Evolutionary conservation across 441 rosid species (phyloP), one percentile per base, ranked within the genome.

Genomic region (Erodium moschatum): DNA sequence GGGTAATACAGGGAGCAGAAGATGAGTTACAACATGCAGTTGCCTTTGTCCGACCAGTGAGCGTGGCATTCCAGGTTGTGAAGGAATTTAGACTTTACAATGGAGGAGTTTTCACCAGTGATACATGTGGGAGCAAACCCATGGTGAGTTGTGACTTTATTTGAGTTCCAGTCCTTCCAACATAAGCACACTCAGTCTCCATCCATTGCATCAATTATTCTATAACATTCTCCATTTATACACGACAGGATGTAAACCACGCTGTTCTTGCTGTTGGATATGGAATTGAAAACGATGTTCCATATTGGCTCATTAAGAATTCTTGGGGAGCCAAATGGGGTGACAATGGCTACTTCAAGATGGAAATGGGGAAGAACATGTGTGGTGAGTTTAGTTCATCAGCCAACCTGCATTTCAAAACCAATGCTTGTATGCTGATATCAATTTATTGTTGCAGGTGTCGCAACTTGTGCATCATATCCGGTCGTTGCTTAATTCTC

Each of bases 241-340:
- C 77, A 31, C 67, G 67, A 73, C 84, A 91, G 96, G 98, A 93
- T 69, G 95, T 91, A 83, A 93, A 93, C 86, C 96, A 89, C 21
- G 91, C 97, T 0, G 97, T 93, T 72, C 77, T 93, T 71, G 97
- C 97, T 9, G 95, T 93, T 67, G 97, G 98, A 44, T 93, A 89
- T 72, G 98, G 98, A 75, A 82, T 91, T 9, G 95, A 91, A 78
- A 54, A 83, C 46, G 96, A 88, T 13, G 79, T 87, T n/a, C 88
- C 90, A 0, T 87, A 82, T 72, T 93, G 98, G 97, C 84, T 93
- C 65, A 82, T 88, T 68, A 93, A 93, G 88, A 93, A 93, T 84
- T 93, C 98, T 4, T 93, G 98, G 97, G 95, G 98, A 61, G 80
- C 66, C 6, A 54, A 54, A 21, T 93, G 94, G 96, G 97, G 98